Evolutionary conservation across 768 basidiomycete species (phyloP).

Genomic region (Russula foetens): DNA sequence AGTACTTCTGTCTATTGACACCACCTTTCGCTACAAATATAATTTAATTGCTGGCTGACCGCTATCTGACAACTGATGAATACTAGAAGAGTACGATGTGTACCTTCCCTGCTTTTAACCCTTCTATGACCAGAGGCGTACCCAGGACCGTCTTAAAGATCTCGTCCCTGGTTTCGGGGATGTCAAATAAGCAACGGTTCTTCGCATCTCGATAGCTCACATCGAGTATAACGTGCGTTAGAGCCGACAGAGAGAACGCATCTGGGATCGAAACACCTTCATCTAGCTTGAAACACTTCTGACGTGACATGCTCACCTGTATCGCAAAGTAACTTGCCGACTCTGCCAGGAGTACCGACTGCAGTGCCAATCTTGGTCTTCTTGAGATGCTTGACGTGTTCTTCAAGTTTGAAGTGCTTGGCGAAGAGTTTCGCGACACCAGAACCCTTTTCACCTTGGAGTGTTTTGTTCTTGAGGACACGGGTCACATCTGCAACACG

Average conservation of each 20-base stretch:
- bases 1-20: neutral
- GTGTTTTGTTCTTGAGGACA: slow-evolving; percentile 55
- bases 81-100: slow-evolving; percentile 70
- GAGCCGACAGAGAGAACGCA: slow-evolving; percentile 58
- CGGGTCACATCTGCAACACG: slow-evolving; percentile 86
- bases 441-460: slow-evolving; percentile 76
- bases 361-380: slow-evolving; percentile 84
- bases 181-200: slow-evolving; percentile 66
- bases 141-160: slow-evolving; percentile 69
- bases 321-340: slow-evolving; percentile 77
- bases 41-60: neutral
- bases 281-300: neutral
- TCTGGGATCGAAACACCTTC: slow-evolving; percentile 37
- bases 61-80: neutral
- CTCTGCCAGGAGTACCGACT: slow-evolving; percentile 85
- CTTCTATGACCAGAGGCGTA: slow-evolving; percentile 48
- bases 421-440: slow-evolving; percentile 95
- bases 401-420: slow-evolving; percentile 85
- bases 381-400: slow-evolving; percentile 77
- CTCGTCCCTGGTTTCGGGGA: slow-evolving; percentile 78
- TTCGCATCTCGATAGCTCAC: slow-evolving; percentile 67
- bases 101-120: slow-evolving; percentile 63
- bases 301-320: slow-evolving; percentile 38
- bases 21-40: neutral
- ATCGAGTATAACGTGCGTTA: slow-evolving; percentile 82